Evolutionary conservation across 495 filamentous ascomycete species (phyloP).

Genomic region (Lasiosphaeris hirsuta): DNA sequence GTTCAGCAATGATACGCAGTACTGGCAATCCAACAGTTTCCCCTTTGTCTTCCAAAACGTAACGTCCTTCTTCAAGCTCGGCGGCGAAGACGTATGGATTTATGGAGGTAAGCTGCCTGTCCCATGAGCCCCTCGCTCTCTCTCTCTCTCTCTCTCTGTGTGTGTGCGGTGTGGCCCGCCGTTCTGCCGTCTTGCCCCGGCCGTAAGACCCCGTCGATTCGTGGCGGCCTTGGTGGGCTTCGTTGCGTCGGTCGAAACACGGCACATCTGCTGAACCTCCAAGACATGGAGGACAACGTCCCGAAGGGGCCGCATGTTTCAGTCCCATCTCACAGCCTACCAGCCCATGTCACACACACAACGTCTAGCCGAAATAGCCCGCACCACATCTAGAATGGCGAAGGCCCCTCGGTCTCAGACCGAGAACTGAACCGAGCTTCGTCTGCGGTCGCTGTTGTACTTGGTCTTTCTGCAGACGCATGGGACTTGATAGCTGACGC

Average conservation of each 20-base stretch:
- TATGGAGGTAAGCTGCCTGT: constrained; percentile 40
- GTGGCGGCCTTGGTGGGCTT: background rate
- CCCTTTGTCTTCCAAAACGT: constrained; percentile 61
- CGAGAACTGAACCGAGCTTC: no score
- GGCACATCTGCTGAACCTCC: no score
- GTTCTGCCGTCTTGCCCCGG: constrained; percentile 7
- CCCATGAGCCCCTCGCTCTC: no score
- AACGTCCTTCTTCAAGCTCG: constrained; percentile 66
- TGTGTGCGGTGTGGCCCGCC: background rate
- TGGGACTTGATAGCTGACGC: constrained; percentile 23
- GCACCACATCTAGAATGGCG: background rate
- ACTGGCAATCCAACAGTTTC: constrained; percentile 64
- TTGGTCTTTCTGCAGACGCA: constrained; percentile 14
- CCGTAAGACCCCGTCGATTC: constrained; percentile 10
- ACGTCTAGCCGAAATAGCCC: constrained; percentile 1
- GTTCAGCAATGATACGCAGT: constrained; percentile 63
- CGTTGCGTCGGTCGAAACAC: no score
- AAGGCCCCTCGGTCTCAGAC: background rate
- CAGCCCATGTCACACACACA: background rate
- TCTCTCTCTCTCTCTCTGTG: no score
- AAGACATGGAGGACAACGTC: no score
- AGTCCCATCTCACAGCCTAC: no score
- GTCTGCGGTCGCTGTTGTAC: no score
- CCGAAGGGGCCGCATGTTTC: no score
- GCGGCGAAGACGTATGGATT: constrained; percentile 65